Base-by-base conservation (phyloP, 208 protist species). In the Leishmania guyanensis region DNA sequence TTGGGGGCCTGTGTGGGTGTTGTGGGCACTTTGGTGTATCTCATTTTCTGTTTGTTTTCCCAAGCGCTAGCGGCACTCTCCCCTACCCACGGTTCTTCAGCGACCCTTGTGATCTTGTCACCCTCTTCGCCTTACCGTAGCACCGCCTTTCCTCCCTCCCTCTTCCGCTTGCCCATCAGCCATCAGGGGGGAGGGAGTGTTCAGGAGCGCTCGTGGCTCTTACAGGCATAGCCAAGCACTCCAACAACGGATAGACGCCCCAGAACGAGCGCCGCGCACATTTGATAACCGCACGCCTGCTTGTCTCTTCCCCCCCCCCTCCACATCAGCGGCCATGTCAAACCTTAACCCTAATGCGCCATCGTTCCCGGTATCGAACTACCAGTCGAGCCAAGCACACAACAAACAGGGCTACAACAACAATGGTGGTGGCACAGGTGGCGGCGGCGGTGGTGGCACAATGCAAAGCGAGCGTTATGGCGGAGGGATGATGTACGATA, bases 321-420 rank as follows among this genome's bases (percentile, higher is more conserved):
- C 36, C 36, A 39, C 36, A 39, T 79, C 29, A 64, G 71, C 71
- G 20, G 74, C 29, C 60, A 86, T 86, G 82, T 86, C 82, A 0
- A 74, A 79, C 64, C 82, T 86, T 53, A 86, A 86, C 56, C 82
- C 82, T 10, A 82, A 81, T 73, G 82, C 82, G 39, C 82, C 77
- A 17, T 82, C 82, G 26, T 86, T 82, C 54, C 46, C 58, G 8
- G 78, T 64, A 36, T 74, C 64, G 0, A 78, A 75, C 43, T 80
- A 71, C 50, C 75, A 82, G 76, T 56, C 65, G 53, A 60, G 29
- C 51, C 12, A 48, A 29, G 39, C 29, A 50, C 65, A 33, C 77
- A 84, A 56, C 84, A 87, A 81, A 33, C 53, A 64, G 26, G 78
- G 73, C 56, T 81, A 78, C 76, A 80, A 77, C 78, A 80, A 58